Conservation (phyloP, 768 basidiomycete species). For the Roridomyces roridus region DNA sequence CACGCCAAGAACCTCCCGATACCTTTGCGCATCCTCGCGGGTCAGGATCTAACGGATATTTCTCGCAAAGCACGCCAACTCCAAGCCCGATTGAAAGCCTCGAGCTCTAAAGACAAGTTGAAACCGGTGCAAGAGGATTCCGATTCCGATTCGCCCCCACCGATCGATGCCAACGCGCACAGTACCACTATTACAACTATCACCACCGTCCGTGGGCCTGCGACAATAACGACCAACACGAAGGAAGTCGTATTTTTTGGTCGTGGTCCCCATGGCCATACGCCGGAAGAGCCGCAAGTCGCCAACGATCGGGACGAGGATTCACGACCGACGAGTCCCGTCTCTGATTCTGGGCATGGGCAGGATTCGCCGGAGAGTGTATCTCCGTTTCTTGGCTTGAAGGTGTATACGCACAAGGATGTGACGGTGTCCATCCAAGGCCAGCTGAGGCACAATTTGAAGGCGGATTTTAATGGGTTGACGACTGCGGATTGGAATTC, state of each 20-base stretch:
- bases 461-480: slow-evolving; percentile 10
- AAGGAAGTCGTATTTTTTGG: too few species aligned
- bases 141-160: slow-evolving; percentile 6
- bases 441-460: slow-evolving; percentile 22
- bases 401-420: slow-evolving; percentile 21
- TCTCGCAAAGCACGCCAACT: slow-evolving; percentile 22
- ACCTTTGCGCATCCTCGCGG: slow-evolving; percentile 26
- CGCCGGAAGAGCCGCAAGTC: too few species aligned
- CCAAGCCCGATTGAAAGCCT: too few species aligned
- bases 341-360: too few species aligned
- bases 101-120: too few species aligned
- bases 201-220: background rate
- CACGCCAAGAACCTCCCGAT: slow-evolving; percentile 20
- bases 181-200: slow-evolving; percentile 4
- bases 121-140: too few species aligned
- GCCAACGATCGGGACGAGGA: too few species aligned
- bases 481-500: too few species aligned
- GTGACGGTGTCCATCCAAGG: slow-evolving; percentile 19
- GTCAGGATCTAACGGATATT: slow-evolving; percentile 29
- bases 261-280: too few species aligned
- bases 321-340: too few species aligned
- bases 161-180: background rate
- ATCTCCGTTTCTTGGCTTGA: slow-evolving; percentile 24
- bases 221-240: background rate
- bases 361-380: slow-evolving; percentile 12